These are phyloP conservation scores for Dioszegia crocea DNA, from an alignment of 768 basidiomycete genomes.

Conservation along the genomic window DNA sequence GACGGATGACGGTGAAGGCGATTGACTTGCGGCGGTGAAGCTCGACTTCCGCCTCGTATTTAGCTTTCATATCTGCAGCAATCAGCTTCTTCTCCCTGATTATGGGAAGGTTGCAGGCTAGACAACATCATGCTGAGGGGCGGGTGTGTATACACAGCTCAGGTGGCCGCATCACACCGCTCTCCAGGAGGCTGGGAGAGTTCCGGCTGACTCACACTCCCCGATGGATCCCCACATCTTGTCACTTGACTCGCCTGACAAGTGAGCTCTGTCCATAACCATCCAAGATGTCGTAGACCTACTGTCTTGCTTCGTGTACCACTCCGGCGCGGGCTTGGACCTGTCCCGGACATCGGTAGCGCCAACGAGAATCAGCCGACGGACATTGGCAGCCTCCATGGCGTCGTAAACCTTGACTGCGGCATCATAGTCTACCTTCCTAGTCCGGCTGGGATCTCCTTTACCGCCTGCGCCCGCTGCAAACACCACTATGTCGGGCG, in stretches of 20 bases:
- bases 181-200: not conserved
- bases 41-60: slow-evolving; percentile 54
- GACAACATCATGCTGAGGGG: not conserved
- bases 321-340: slow-evolving; percentile 26
- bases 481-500: slow-evolving; percentile 51
- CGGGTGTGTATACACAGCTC: no score
- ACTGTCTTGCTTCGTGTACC: slow-evolving; percentile 36
- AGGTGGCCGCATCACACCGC: no score
- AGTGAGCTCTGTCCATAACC: slow-evolving; percentile 50
- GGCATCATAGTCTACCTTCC: slow-evolving; percentile 60
- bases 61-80: slow-evolving; percentile 50
- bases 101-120: not conserved
- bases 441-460: slow-evolving; percentile 55
- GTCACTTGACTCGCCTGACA: slow-evolving; percentile 37
- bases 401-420: slow-evolving; percentile 69
- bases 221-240: slow-evolving; percentile 54
- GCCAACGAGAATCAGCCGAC: slow-evolving; percentile 60
- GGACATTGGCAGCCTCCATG: slow-evolving; percentile 57
- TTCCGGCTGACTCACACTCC: slow-evolving; percentile 35
- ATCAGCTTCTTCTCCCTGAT: not conserved
- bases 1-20: slow-evolving; percentile 65
- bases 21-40: slow-evolving; percentile 56
- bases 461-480: slow-evolving; percentile 59
- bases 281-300: not conserved
- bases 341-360: slow-evolving; percentile 60